Percentiles rank a stretch among this genome's conserved stretches.
Conservation (phyloP, 2,329 filamentous ascomycete genomes). For the Gliomastix tumulicola region DNA sequence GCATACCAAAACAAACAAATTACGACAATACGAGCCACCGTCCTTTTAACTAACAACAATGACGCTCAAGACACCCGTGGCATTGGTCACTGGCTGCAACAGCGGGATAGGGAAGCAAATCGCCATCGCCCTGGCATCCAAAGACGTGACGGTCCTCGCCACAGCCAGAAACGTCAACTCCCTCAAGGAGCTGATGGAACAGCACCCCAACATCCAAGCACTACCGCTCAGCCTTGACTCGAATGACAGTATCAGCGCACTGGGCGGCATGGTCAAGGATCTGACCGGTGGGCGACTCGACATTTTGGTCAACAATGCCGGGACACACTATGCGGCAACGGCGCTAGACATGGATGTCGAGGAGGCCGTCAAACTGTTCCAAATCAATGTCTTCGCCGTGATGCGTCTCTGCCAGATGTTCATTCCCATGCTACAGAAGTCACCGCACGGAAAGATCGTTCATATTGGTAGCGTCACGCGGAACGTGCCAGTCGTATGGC, state of each 20-base stretch:
- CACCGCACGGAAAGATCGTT: constrained; percentile 6
- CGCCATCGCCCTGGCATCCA: too few species aligned
- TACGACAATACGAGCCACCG: too few species aligned
- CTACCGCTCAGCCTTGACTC: constrained; percentile 6
- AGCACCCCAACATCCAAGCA: constrained; percentile 7
- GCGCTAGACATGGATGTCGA: constrained; percentile 6
- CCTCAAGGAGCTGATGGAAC: constrained; percentile 5
- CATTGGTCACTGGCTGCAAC: too few species aligned
- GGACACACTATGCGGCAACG: constrained; percentile 7
- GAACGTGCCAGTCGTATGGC: too few species aligned
- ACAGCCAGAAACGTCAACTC: constrained; percentile 6
- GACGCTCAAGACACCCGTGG: too few species aligned
- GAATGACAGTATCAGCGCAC: neutral
- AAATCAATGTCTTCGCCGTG: constrained; percentile 8
- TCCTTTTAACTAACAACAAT: too few species aligned
- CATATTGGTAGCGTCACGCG: constrained; percentile 6
- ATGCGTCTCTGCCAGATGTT: constrained; percentile 8
- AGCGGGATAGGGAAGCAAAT: too few species aligned
- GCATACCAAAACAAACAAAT: too few species aligned
- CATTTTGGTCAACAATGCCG: constrained; percentile 8
- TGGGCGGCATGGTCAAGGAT: constrained; percentile 3
- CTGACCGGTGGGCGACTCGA: constrained; percentile 7
- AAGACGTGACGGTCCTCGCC: constrained; percentile 8
- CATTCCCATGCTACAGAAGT: constrained; percentile 5
- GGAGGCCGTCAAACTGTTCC: constrained; percentile 6